Conservation (phyloP, 2,329 filamentous ascomycete species). For the Botrytis squamosa region DNA sequence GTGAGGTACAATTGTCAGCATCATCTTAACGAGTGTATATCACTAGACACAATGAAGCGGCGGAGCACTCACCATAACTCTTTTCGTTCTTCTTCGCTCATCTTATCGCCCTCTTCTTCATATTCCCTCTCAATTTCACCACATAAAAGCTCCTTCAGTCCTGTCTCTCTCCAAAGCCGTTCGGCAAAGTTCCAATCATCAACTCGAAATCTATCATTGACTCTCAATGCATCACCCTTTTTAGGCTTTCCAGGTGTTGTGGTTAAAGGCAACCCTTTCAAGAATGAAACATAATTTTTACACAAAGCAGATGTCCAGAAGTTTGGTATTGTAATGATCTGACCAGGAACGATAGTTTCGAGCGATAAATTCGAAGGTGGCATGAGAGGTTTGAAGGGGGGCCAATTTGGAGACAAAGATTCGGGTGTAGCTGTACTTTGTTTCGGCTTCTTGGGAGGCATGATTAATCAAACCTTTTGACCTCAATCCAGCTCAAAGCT, state of each 20-base stretch:
- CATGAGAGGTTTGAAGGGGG: constrained; percentile 56
- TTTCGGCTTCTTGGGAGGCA: constrained; percentile 29
- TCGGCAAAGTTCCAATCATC: constrained; percentile 73
- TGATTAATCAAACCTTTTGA: neutral
- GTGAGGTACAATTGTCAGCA: constrained; percentile 29
- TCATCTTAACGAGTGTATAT: neutral
- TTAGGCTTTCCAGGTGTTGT: constrained; percentile 67
- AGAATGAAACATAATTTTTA: constrained; percentile 62
- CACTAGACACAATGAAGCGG: neutral
- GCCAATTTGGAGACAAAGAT: constrained; percentile 54
- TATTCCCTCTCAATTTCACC: constrained; percentile 27
- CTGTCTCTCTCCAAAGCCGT: constrained; percentile 74
- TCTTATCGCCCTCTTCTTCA: constrained; percentile 32
- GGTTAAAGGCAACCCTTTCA: constrained; percentile 56
- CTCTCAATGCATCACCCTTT: constrained; percentile 67
- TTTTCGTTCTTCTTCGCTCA: constrained; percentile 33
- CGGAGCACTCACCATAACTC: constrained; percentile 34
- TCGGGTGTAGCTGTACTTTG: constrained; percentile 20
- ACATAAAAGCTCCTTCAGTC: constrained; percentile 56
- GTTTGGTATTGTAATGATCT: constrained; percentile 62
- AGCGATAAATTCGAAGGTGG: constrained; percentile 55
- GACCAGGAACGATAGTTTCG: constrained; percentile 51
- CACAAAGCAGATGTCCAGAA: constrained; percentile 63
- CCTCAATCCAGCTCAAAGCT: neutral
- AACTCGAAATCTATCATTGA: constrained; percentile 88